Evolutionary conservation across 2,329 filamentous ascomycete species (phyloP).

Genomic region (Alternaria atra): DNA sequence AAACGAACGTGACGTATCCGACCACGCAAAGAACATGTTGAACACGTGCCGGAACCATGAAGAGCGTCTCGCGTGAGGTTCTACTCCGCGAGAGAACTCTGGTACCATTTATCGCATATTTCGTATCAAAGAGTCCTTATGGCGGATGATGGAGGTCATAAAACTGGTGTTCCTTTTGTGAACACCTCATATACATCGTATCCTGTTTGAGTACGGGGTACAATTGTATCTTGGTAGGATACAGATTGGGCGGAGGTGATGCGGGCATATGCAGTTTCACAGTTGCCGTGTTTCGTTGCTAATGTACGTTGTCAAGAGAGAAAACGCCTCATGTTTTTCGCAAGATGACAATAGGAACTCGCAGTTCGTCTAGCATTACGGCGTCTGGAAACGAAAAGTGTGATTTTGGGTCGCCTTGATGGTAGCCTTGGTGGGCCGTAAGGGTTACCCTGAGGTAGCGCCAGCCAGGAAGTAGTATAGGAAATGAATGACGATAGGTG

Average conservation of each 20-base stretch:
- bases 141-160: too few relatives aligned
- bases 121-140: too few relatives aligned
- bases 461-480: constrained; percentile 52
- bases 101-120: neutral
- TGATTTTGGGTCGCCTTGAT: neutral
- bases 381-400: neutral
- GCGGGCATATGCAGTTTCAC: neutral
- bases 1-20: neutral
- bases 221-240: too few relatives aligned
- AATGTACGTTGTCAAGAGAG: neutral
- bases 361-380: neutral
- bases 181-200: too few relatives aligned
- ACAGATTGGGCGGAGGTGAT: neutral
- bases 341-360: neutral
- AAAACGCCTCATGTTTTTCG: neutral
- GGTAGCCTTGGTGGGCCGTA: neutral
- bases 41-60: neutral
- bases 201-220: too few relatives aligned
- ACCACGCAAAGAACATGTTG: neutral
- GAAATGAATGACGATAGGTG: constrained; percentile 17
- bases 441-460: neutral
- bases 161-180: neutral
- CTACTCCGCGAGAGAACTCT: neutral
- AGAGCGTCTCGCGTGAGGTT: neutral
- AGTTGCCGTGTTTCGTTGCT: neutral